Conservation (phyloP, 2,329 filamentous ascomycete species). For the Aspergillus quadrilineatus region DNA sequence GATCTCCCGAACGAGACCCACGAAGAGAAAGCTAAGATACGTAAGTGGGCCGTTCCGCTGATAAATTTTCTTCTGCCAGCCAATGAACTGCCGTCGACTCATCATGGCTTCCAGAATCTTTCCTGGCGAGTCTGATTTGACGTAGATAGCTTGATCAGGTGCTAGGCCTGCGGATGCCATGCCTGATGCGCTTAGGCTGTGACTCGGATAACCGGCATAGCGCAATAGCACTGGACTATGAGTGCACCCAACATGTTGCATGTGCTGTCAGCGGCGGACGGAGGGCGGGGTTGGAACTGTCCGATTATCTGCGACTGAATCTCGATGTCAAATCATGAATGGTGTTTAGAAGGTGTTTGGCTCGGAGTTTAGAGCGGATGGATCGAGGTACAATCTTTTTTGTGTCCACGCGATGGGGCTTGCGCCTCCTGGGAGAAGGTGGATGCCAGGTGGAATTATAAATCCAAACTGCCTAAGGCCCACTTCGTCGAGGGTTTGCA, state of each 20-base stretch:
- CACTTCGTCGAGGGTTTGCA: neutral
- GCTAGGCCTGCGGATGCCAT: neutral
- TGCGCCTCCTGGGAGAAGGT: neutral
- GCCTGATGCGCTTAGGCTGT: neutral
- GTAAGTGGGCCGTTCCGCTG: neutral
- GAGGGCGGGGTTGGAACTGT: neutral
- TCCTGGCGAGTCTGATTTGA: neutral
- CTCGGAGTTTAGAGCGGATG: slow-evolving; percentile 4
- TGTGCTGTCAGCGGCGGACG: neutral
- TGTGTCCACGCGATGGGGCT: neutral
- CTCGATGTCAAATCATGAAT: neutral
- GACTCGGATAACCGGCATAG: slow-evolving; percentile 7
- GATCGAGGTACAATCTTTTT: too few species aligned
- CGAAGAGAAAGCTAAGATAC: neutral
- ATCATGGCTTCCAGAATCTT: slow-evolving; percentile 3
- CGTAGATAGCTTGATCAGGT: neutral
- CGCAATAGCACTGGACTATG: neutral
- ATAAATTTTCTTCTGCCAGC: neutral
- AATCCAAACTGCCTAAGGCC: slow-evolving; percentile 7
- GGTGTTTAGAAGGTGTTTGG: neutral
- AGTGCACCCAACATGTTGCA: neutral
- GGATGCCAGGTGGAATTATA: slow-evolving; percentile 3
- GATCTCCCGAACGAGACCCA: slow-evolving; percentile 6
- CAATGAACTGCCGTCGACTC: neutral
- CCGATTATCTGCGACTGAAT: neutral